Evolutionary conservation across 192 early-diverging fungal species (phyloP), one percentile per base, ranked within the genome.

Genomic region (Backusella luteola): DNA sequence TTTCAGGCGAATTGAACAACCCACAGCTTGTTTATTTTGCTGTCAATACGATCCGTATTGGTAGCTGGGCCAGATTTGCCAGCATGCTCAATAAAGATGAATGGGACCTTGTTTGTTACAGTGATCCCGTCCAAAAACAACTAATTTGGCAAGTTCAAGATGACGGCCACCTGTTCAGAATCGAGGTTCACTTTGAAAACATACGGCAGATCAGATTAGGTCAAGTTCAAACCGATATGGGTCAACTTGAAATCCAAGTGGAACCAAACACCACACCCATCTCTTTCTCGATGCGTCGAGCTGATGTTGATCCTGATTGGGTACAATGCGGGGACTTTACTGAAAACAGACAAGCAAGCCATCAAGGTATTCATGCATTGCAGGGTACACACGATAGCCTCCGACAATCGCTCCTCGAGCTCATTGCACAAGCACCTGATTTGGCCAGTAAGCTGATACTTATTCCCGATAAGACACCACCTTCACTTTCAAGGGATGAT

Each of bases 281-380:
- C 17, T 34, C 36, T n/a, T 77, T 77, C 34, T 71, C 69, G 8
- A 77, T 77, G 76, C 52, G 52, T n/a, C 14, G 52, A 36, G 15
- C n/a, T 9, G 52, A 34, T 41, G 53, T 56, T 26, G 72, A 73
- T 26, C 76, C 38, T 26, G 46, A 52, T 15, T 91, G 90, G 90
- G 83, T 83, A 56, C 85, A 85, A 69, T 90, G 90, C 67, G 85
- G 85, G 53, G 90, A 91, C 78, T 91, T 91, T 59, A 90, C 89
- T 34, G 90, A 89, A 71, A 86, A 80, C 78, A 86, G 82, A 69
- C 90, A 91, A 78, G 90, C 90, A n/a, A 85, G 82, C 39, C 59
- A 80, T 35, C 78, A 84, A 41, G 70, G 44, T 17, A 21, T 23
- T 49, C 88, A 89, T 73, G 83, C 84, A 12, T 78, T 89, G 39